Conservation (phyloP, 2,329 filamentous ascomycete species). For the Fonsecaea monophora region DNA sequence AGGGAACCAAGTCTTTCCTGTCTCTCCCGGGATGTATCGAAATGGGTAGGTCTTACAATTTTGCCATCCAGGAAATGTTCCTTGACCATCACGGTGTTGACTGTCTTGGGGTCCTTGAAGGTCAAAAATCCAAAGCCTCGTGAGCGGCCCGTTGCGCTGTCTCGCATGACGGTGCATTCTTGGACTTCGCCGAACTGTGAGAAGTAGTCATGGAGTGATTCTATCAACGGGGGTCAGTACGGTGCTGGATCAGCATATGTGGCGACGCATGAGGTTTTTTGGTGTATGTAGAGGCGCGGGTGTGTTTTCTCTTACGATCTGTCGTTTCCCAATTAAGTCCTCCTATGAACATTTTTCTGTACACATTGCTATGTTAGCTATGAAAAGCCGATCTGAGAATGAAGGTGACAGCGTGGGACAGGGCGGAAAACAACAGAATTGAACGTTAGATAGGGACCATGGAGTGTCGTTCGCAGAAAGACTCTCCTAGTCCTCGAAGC, state of each 20-base stretch:
- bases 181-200: constrained; percentile 96
- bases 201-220: constrained; percentile 96
- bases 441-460: neutral
- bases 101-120: constrained; percentile 95
- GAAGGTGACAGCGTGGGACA: neutral
- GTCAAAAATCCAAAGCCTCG: constrained; percentile 97
- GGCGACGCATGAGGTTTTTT: neutral
- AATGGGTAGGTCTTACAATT: constrained; percentile 71
- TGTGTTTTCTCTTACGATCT: constrained; percentile 76
- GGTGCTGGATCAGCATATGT: neutral
- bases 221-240: constrained; percentile 56
- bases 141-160: constrained; percentile 89
- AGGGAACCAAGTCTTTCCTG: constrained; percentile 34
- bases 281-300: constrained; percentile 14
- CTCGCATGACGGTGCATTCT: constrained; percentile 99
- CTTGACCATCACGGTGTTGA: constrained; percentile 99
- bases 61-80: constrained; percentile 98
- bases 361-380: constrained; percentile 46
- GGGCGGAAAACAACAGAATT: neutral
- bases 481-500: neutral
- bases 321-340: constrained; percentile 99
- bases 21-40: constrained; percentile 37
- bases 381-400: constrained; percentile 12
- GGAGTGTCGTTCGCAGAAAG: neutral
- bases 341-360: constrained; percentile 99